Base-by-base conservation (phyloP, 352 stramenopile species). In the Aphanomyces stellatus region DNA sequence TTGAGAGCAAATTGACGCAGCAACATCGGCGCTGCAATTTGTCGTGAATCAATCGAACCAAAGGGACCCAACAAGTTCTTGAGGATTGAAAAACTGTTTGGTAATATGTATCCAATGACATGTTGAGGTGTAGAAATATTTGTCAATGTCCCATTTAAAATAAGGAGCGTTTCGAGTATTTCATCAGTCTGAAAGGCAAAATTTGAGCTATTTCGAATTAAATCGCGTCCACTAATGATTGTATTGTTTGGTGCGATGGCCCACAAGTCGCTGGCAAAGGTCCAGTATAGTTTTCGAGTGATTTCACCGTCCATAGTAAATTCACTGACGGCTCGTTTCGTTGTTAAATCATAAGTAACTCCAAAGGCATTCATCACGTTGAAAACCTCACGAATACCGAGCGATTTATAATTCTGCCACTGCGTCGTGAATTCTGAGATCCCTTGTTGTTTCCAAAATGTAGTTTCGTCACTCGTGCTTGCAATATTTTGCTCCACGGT, bases 341-440 rank as follows among this genome's bases (percentile, higher is more conserved):
- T 17, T n/a, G 55, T 63, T 15, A 63, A 11, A 17, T 22, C 8
- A 53, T 48, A 63, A 15, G 22, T 22, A 11, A 53, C 10, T 2
- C 55, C 55, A 22, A 63, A 34, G 15, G 55, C 30, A 27, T 53
- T 53, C 31, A 17, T 17, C 13, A 63, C 31, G 6, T 13, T 22
- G 28, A 51, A 51, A 13, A 22, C 51, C 25, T 63, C 33, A 19
- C 13, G 5, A 25, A 63, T 13, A 11, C 55, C 55, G 3, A 63
- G 10, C 8, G 2, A 25, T 34, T 63, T 63, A 30, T 63, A 63
- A 25, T 53, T 63, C 51, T 63, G 55, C 41, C 55, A 63, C 7
- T 51, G 10, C 13, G 25, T 10, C 19, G 55, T 30, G 35, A 53
- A 63, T 53, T 22, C 19, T 25, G 19, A 2, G 2, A 63, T 8